phyloP scores from a whole-genome alignment of 2,329 filamentous ascomycete species.

The Sclerotinia spermophila region DNA sequence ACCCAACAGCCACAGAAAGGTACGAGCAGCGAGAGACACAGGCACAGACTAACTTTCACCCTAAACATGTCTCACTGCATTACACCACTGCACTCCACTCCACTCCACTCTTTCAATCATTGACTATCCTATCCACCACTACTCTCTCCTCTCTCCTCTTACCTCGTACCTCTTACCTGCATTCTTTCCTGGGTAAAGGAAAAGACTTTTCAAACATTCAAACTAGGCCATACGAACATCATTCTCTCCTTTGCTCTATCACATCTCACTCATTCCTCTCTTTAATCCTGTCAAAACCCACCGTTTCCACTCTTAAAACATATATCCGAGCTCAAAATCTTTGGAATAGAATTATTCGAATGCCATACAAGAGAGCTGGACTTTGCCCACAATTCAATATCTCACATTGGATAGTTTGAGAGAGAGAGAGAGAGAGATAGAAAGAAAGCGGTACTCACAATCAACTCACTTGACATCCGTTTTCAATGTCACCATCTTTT shows the following conservation, averaged over 20 bases:
- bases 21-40: background rate
- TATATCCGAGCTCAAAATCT: background rate
- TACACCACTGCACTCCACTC: background rate
- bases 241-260: background rate
- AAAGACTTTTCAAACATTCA: background rate
- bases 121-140: too few relatives aligned
- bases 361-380: background rate
- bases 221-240: background rate
- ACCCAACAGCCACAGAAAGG: constrained; percentile 6
- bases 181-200: background rate
- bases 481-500: background rate
- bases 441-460: background rate
- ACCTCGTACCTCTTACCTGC: background rate
- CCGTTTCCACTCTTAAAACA: background rate
- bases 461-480: background rate
- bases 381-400: background rate
- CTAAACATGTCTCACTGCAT: constrained; percentile 6
- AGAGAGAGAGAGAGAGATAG: background rate
- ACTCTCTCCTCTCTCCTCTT: background rate
- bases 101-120: background rate
- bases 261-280: background rate
- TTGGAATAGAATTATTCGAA: background rate
- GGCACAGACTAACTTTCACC: background rate
- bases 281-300: background rate
- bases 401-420: background rate